Base-by-base conservation (phyloP, 176 grass and related monocot genomes). In the Canna indica region DNA sequence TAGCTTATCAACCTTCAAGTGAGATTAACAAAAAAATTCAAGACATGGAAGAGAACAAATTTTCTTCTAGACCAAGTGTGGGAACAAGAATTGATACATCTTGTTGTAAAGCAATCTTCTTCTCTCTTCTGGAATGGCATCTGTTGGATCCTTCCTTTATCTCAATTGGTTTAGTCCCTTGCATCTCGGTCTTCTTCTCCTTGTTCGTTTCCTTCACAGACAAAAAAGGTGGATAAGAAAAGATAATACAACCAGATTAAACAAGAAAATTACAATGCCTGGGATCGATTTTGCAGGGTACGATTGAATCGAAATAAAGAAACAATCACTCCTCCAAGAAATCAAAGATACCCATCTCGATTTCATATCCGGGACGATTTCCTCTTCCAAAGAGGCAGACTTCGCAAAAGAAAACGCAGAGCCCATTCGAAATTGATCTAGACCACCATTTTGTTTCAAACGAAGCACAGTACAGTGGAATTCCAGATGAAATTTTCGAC, bases 31-130 rank as follows among this genome's bases (percentile, higher is more conserved):
- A 47, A 27, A 32, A 20, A 44, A 70, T 47, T 31, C 42, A 50
- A 48, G 27, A 48, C 11, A 70, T 27, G 26, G 68, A 17, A 47
- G 67, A 70, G 12, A 30, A 20, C 15, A 29, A 47, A 47, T 48
- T 2, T 31, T 20, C 2, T 7, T 22, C 44, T 32, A 18, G 31
- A 11, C 12, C 34, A 18, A 31, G 26, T 47, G 26, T 11, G 17
- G 13, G 24, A 48, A 28, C 16, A 80, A 87, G 80, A 75, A 69
- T 45, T 22, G 4, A 42, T 69, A 99, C 95, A 74, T 99, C 95
- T 82, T 99, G 86, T 62, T 99, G 88, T 69, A 99, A 83, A 27
- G 95, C 90, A 30, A 99, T 82, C 73, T 90, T 94, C 70, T 83
- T 84, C 59, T 94, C 86, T 24, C 90, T 82, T 88, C 90, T 90